Conservation (phyloP, 2,329 filamentous ascomycete species). For the Monilinia fructicola region DNA sequence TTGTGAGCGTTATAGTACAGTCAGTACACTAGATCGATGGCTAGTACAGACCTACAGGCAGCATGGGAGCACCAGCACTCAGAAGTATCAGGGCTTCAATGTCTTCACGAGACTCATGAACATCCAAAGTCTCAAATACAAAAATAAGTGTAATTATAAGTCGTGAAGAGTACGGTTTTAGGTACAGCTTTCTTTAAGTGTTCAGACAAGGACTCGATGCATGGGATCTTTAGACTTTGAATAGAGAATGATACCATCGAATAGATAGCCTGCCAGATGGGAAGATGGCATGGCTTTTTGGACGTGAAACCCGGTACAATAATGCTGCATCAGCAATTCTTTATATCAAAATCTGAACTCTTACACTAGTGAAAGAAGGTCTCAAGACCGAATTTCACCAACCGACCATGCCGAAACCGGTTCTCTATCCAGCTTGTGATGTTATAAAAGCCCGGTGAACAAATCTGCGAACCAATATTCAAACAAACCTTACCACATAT, state of each 20-base stretch:
- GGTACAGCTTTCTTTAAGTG: not conserved
- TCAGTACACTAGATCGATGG: not conserved
- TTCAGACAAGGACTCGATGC: not conserved
- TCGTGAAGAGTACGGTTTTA: not conserved
- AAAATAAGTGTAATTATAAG: not conserved
- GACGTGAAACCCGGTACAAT: not conserved
- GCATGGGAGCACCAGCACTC: not conserved
- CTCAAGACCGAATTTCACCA: too few relatives aligned
- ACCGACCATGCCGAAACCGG: too few relatives aligned
- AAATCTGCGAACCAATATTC: too few relatives aligned
- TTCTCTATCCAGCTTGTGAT: too few relatives aligned
- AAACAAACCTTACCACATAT: not conserved
- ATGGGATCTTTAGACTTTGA: not conserved
- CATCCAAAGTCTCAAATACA: not conserved
- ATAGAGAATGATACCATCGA: not conserved
- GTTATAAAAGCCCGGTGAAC: not conserved
- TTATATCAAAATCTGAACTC: too few relatives aligned
- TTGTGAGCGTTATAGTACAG: not conserved
- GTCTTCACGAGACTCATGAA: not conserved
- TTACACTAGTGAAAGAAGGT: too few relatives aligned
- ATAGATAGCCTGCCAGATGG: not conserved
- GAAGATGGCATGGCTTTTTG: not conserved
- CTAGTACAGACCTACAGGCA: too few relatives aligned
- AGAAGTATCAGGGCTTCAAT: not conserved
- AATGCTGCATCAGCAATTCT: not conserved